Evolutionary conservation across 2,329 filamentous ascomycete species (phyloP).

Genomic region (Phaeomoniella chlamydospora): DNA sequence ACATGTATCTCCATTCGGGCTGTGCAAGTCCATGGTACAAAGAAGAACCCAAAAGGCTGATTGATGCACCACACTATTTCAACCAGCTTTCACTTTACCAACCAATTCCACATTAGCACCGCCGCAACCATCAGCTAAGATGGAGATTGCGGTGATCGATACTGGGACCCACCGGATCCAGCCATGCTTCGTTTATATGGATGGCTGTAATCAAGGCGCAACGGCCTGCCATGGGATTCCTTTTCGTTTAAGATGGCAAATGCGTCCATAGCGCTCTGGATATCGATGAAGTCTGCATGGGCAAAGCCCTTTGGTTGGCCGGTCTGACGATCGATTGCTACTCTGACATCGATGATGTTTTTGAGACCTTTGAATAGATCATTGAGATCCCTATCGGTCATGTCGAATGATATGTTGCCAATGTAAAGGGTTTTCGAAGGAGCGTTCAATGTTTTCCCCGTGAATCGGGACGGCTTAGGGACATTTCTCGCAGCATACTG

Average conservation of each 20-base stretch:
- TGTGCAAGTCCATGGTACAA: too few relatives aligned
- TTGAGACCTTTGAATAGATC: slow-evolving; percentile 56
- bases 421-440: slow-evolving; percentile 61
- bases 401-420: slow-evolving; percentile 75
- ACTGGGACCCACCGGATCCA: background rate
- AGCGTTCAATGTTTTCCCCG: slow-evolving; percentile 15
- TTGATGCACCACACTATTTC: too few relatives aligned
- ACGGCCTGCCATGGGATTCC: slow-evolving; percentile 48
- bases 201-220: slow-evolving; percentile 48
- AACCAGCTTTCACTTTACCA: too few relatives aligned
- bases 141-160: too few relatives aligned
- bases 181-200: background rate
- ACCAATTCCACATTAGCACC: too few relatives aligned
- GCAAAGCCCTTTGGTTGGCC: slow-evolving; percentile 73
- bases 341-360: slow-evolving; percentile 60
- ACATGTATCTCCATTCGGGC: too few relatives aligned
- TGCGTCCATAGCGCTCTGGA: slow-evolving; percentile 49
- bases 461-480: slow-evolving; percentile 9
- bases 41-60: too few relatives aligned
- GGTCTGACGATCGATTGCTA: slow-evolving; percentile 68
- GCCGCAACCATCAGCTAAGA: too few relatives aligned
- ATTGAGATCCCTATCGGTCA: slow-evolving; percentile 71
- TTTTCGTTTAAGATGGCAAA: slow-evolving; percentile 40
- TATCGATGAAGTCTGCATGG: slow-evolving; percentile 63
- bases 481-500: slow-evolving; percentile 37